Conservation (phyloP, 768 basidiomycete species). For the Fomitopsis serialis region DNA sequence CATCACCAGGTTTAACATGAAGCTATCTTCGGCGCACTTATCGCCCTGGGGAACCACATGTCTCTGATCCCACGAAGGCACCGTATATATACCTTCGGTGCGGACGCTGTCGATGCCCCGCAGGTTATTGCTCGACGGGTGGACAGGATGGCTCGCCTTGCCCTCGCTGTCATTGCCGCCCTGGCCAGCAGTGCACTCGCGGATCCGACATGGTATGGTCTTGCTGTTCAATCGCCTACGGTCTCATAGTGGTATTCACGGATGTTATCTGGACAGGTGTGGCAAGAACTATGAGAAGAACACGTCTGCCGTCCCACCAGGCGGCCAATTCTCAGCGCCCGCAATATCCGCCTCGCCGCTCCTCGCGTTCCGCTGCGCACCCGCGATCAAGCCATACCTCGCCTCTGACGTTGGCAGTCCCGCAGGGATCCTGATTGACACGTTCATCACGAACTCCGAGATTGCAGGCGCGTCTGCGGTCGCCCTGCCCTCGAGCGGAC, state of each 20-base stretch:
- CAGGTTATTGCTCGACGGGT: neutral
- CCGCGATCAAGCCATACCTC: constrained; percentile 43
- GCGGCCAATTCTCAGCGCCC: constrained; percentile 39
- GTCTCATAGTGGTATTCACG: neutral
- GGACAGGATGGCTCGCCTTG: neutral
- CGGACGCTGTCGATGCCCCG: neutral
- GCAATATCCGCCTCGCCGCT: constrained; percentile 29
- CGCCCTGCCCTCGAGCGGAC: constrained; percentile 10
- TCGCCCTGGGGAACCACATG: neutral
- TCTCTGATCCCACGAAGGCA: neutral
- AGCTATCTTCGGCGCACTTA: neutral
- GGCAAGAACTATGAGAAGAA: constrained; percentile 43
- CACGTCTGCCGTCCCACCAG: constrained; percentile 37
- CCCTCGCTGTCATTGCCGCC: neutral
- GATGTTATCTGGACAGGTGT: constrained; percentile 31
- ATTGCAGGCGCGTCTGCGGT: constrained; percentile 31
- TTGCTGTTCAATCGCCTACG: neutral
- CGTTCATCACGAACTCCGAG: constrained; percentile 29
- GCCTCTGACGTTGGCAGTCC: constrained; percentile 29
- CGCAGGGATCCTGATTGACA: constrained; percentile 32
- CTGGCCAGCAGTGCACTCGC: neutral
- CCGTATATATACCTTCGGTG: neutral
- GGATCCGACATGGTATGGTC: constrained; percentile 1
- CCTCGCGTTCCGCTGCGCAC: constrained; percentile 41
- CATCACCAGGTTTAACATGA: neutral